A percentile compares a stretch with the other conserved stretches of the same genome.
Conservation (phyloP, 495 filamentous ascomycete species). For the Aspergillus coremiiformis region DNA sequence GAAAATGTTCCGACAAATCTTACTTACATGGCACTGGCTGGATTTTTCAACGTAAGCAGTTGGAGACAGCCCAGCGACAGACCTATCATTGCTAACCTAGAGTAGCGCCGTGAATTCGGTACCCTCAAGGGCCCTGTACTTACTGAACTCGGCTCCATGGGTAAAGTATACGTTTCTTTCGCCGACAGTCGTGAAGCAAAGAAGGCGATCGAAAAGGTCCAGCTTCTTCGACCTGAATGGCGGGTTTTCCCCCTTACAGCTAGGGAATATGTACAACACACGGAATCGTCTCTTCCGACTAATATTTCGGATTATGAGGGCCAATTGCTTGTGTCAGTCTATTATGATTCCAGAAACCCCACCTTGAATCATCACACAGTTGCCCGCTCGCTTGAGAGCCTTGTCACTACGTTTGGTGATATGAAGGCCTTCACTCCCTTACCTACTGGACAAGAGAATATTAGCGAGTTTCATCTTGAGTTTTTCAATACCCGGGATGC, state of each 20-base stretch:
- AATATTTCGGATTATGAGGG: slow-evolving; percentile 35
- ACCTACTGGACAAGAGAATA: slow-evolving; percentile 23
- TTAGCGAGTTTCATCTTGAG: slow-evolving; percentile 38
- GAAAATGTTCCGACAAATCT: slow-evolving; percentile 24
- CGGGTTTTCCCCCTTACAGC: slow-evolving; percentile 41
- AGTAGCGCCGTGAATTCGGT: slow-evolving; percentile 30
- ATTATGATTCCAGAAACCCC: slow-evolving; percentile 19
- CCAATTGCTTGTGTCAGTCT: slow-evolving; percentile 24
- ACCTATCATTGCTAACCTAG: background rate
- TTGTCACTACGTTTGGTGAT: slow-evolving; percentile 47
- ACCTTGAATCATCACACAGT: slow-evolving; percentile 16
- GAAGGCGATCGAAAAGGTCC: slow-evolving; percentile 38
- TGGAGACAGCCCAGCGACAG: background rate
- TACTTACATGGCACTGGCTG: slow-evolving; percentile 25
- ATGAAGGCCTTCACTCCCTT: slow-evolving; percentile 43
- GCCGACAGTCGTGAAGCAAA: slow-evolving; percentile 51
- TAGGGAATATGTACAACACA: slow-evolving; percentile 26
- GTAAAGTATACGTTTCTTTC: slow-evolving; percentile 48
- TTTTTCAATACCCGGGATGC: slow-evolving; percentile 45
- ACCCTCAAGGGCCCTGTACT: slow-evolving; percentile 26
- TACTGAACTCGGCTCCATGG: slow-evolving; percentile 24
- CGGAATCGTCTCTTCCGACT: slow-evolving; percentile 14
- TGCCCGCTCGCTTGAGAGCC: slow-evolving; percentile 29
- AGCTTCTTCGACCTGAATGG: slow-evolving; percentile 42
- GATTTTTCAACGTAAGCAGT: slow-evolving; percentile 27